A percentile compares a stretch with the other conserved stretches of the same genome.
These are phyloP conservation scores for Colletotrichum viniferum DNA, from an alignment of 2,329 filamentous ascomycete species.

Conservation along the genomic window DNA sequence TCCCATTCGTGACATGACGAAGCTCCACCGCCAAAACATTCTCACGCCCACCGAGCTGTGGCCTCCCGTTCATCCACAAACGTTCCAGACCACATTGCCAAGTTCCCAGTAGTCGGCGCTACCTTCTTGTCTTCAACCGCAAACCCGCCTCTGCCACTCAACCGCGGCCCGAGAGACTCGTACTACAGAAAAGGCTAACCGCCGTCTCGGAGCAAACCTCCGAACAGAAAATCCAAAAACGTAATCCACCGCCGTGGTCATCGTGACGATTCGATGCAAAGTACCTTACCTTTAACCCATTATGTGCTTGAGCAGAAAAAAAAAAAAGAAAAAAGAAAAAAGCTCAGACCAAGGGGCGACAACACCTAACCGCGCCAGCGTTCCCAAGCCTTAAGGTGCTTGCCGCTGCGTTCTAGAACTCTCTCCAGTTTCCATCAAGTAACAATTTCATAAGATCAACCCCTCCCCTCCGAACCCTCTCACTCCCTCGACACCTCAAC, in stretches of 20 bases:
- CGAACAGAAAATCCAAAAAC: not conserved
- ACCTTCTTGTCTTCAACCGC: not conserved
- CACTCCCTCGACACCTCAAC: not conserved
- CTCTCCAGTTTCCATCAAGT: not conserved
- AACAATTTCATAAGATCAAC: slow-evolving; percentile 17
- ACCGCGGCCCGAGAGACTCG: not conserved
- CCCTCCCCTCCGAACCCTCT: not conserved
- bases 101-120: not conserved
- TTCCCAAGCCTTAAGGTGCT: not conserved
- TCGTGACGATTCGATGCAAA: not conserved
- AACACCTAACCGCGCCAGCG: not conserved
- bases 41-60: not conserved
- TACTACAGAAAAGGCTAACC: not conserved
- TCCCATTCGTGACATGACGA: not conserved
- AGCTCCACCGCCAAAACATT: not conserved
- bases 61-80: not conserved
- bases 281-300: not conserved
- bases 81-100: not conserved
- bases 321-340: not conserved
- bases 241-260: not conserved
- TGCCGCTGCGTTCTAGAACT: not conserved
- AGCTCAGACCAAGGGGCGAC: not conserved
- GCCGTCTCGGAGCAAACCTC: not conserved
- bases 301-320: not conserved
- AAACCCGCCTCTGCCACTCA: not conserved